A percentile compares a stretch with the other conserved stretches of the same genome.
Conservation (phyloP, 2,329 filamentous ascomycete species). For the Volutella citrinella region DNA sequence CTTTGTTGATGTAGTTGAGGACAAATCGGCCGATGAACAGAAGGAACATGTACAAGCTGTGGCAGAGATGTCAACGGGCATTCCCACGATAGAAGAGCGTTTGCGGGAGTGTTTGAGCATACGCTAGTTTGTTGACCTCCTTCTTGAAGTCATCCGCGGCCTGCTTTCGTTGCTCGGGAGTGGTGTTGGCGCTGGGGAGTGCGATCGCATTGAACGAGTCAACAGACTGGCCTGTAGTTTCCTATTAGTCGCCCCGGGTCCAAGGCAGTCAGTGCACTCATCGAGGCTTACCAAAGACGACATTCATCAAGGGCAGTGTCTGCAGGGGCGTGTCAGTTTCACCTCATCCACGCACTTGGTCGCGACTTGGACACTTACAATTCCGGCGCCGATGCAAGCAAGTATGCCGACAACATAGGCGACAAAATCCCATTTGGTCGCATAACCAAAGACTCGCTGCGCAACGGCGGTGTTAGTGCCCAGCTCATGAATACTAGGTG, state of each 20-base stretch:
- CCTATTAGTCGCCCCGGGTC: neutral
- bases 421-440: constrained; percentile 48
- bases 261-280: neutral
- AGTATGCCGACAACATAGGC: constrained; percentile 45
- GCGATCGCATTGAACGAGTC: constrained; percentile 48
- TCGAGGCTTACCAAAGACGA: constrained; percentile 48
- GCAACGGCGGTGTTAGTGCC: too few species aligned
- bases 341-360: too few species aligned
- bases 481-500: too few species aligned
- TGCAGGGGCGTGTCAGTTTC: too few species aligned
- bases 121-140: constrained; percentile 46
- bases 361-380: too few species aligned
- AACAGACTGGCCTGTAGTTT: constrained; percentile 38
- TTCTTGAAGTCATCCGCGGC: too few species aligned
- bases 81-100: neutral
- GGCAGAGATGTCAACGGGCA: constrained; percentile 1
- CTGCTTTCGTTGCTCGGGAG: too few species aligned
- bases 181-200: too few species aligned
- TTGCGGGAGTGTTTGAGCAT: constrained; percentile 20
- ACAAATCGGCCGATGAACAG: constrained; percentile 66
- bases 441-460: constrained; percentile 52
- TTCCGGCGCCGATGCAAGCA: constrained; percentile 50
- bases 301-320: constrained; percentile 58
- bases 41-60: constrained; percentile 64
- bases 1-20: constrained; percentile 60